Evolutionary conservation across 2,329 filamentous ascomycete species (phyloP), one percentile per base, ranked within the genome.

Genomic region (Aspergillus eucalypticola): DNA sequence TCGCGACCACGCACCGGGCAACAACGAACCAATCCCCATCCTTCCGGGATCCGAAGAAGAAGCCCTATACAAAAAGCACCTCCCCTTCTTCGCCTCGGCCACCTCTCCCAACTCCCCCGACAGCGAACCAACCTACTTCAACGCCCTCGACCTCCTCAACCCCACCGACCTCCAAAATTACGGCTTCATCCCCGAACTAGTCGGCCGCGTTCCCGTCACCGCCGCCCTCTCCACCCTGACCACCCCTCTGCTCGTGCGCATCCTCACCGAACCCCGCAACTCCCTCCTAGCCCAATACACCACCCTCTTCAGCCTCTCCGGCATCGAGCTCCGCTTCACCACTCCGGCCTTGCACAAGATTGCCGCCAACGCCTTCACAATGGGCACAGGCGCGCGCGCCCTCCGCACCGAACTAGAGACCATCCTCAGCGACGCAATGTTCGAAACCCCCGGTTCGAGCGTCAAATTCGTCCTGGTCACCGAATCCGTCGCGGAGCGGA

Each of bases 111-210:
- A 58, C 52, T 69, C 77, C 25, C 63, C 75, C 10, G 64, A 78
- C 60, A 65, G 73, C 60, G 76, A 79, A 53, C 74, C 84, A 79
- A 52, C 74, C 17, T 81, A 81, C 64, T 83, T 83, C 70, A 86
- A 86, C 64, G 78, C 82, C 11, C 81, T 95, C 1, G 90, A 94
- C 66, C 84, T 95, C 21, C 84, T 90, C 25, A 90, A 87, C 3
- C 90, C 91, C 1, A 81, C 85, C 10, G 90, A 96, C 69, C 80
- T 96, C 2, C 91, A 96, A 75, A 85, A 84, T 46, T 97, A 92
- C 70, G 94, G 93, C 13, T 91, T 97, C 72, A 97, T 97, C 56
- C 93, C 93, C 0, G 93, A 97, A 77, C 83, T 97, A n/a, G 90
- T 98, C 56, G 95, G 95, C n/a, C 90, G 95, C 17, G 87, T 99